A percentile compares a stretch with the other conserved stretches of the same genome.
These are phyloP conservation scores for Leavenworthia alabamica DNA, from an alignment of 345 rosid genomes.

Conservation along the genomic window DNA sequence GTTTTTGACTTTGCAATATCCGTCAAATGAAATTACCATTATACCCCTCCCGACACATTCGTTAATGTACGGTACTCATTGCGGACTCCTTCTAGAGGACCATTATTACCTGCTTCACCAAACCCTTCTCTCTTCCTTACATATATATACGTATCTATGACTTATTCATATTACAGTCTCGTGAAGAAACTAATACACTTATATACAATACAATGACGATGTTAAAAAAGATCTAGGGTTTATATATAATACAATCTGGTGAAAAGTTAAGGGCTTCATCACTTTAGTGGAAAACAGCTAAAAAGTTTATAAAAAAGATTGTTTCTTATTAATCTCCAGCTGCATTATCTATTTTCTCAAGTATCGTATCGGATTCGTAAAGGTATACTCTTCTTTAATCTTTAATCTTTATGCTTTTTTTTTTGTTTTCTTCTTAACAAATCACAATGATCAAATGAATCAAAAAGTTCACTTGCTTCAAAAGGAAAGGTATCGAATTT, in stretches of 20 bases:
- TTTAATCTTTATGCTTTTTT: neutral
- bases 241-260: no score
- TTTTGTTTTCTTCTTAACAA: neutral
- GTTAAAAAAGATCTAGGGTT: no score
- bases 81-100: conserved; percentile 11
- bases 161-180: no score
- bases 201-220: neutral
- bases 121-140: no score
- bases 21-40: neutral
- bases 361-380: conserved; percentile 25
- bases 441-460: neutral
- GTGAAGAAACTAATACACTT: conserved; percentile 16
- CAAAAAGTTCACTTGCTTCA: conserved; percentile 13
- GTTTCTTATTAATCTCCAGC: conserved; percentile 14
- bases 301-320: neutral
- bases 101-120: conserved; percentile 11
- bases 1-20: conserved; percentile 21
- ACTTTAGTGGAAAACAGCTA: conserved; percentile 29
- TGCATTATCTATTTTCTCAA: conserved; percentile 17
- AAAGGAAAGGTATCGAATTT: conserved; percentile 29
- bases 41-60: conserved; percentile 21
- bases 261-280: neutral
- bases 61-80: conserved; percentile 20
- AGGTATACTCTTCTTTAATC: conserved; percentile 27
- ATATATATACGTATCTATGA: no score